Conservation (phyloP, 306 rosid species). For the Morella rubra region DNA sequence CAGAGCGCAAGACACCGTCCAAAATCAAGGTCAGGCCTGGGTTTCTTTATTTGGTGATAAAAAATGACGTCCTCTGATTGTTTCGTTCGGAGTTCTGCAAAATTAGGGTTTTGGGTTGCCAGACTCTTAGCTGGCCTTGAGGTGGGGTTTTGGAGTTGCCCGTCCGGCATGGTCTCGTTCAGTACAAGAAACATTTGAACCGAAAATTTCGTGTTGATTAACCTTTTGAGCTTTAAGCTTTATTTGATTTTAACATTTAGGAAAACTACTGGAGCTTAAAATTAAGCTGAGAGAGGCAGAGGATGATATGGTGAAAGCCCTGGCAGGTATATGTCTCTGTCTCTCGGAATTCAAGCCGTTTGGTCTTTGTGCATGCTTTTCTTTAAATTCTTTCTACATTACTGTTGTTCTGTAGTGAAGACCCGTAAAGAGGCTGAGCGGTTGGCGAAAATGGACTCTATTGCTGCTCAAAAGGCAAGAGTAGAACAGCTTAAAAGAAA, state of each 20-base stretch:
- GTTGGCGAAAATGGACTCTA: slow-evolving; percentile 60
- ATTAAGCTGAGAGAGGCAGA: slow-evolving; percentile 65
- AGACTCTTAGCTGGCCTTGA: too few species aligned
- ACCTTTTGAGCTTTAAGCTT: not conserved
- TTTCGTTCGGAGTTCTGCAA: not conserved
- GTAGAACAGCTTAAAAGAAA: slow-evolving; percentile 45
- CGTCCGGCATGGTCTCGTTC: not conserved
- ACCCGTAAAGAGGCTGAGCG: slow-evolving; percentile 80
- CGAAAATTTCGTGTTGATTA: not conserved
- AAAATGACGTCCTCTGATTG: not conserved
- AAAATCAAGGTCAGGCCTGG: slow-evolving; percentile 41
- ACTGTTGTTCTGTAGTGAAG: slow-evolving; percentile 49
- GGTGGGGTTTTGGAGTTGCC: slow-evolving; percentile 43
- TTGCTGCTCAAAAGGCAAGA: slow-evolving; percentile 58
- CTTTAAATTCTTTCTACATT: not conserved
- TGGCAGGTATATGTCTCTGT: slow-evolving; percentile 54
- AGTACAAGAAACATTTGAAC: not conserved
- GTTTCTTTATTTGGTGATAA: not conserved
- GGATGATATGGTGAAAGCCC: slow-evolving; percentile 78
- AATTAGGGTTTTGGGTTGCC: not conserved
- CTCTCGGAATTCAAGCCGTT: not conserved
- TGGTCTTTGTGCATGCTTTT: not conserved
- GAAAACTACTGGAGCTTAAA: slow-evolving; percentile 49
- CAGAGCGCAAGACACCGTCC: slow-evolving; percentile 43
- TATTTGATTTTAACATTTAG: slow-evolving; percentile 33